Evolutionary conservation across 768 basidiomycete species (phyloP), one percentile per base, ranked within the genome.

Genomic region (Sporobolomyces pararoseus): DNA sequence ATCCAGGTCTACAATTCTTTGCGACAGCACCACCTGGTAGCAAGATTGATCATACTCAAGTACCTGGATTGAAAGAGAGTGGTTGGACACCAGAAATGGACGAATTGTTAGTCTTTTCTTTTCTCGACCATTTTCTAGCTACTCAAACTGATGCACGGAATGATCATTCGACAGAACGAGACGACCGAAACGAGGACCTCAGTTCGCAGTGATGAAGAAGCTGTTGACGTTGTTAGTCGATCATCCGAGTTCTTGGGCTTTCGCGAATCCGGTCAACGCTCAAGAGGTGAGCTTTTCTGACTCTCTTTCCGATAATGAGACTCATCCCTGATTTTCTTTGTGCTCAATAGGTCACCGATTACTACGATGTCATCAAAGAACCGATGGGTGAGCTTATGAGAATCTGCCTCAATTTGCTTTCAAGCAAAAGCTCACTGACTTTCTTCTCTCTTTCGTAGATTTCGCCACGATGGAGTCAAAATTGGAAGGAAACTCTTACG

Each of bases 11-110:
- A 57, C 83, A 86, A 9, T 59, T 77, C 57, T 76, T 77, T 55
- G 65, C 66, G 34, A 58, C 52, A 17, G 57, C 60, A 9, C 47
- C 62, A 14, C 52, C 78, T 27, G 75, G 75, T 37, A 72, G 75
- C 34, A 74, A 75, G 52, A 76, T 87, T 51, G 86, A 90, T 75
- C 88, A 88, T 27, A 86, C 83, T 71, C 86, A 90, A 67, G 88
- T 99, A 9, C 95, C 93, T 19, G 96, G 96, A 2, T 81, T 99
- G 53, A 83, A 90, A 91, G 80, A 78, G 87, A 81, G 58, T 16
- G 92, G 93, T 1, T 98, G 96, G 96, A 89, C 88, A 51, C 86
- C 87, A 13, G 87, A 86, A 65, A 88, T 92, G 85, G 84, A 86
- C 64, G 82, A 86, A 52, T 83, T 83, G 89, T 91, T 78, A 31